These are phyloP conservation scores for Yamadazyma tumulicola DNA, from an alignment of 805 yeast species.

Conservation along the genomic window DNA sequence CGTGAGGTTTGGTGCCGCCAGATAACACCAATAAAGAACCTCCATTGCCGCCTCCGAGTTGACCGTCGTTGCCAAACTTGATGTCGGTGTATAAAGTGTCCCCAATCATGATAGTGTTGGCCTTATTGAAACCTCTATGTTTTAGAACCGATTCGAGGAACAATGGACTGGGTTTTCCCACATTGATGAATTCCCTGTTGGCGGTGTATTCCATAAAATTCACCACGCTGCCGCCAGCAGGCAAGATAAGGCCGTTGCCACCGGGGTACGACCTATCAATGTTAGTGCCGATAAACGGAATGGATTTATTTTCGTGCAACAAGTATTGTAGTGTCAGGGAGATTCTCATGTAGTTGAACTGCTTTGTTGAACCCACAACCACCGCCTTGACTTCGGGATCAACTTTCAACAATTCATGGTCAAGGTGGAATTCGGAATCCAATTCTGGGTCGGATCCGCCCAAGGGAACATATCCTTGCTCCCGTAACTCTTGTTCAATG, in stretches of 20 bases:
- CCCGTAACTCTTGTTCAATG: conserved; percentile 31
- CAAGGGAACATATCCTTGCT: conserved; percentile 29
- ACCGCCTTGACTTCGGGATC: conserved; percentile 40
- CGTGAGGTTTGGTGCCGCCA: conserved; percentile 31
- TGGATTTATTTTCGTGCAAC: conserved; percentile 23
- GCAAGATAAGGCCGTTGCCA: conserved; percentile 32
- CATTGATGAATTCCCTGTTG: conserved; percentile 28
- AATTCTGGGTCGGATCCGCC: conserved; percentile 32
- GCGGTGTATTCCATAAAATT: conserved; percentile 35
- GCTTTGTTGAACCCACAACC: conserved; percentile 37
- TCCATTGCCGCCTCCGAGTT: conserved; percentile 25
- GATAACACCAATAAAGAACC: conserved; percentile 33
- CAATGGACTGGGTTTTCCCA: conserved; percentile 36
- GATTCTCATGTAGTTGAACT: conserved; percentile 34
- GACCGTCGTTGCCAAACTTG: conserved; percentile 41
- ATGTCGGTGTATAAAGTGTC: conserved; percentile 42
- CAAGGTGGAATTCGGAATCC: conserved; percentile 22
- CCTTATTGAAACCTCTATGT: conserved; percentile 22
- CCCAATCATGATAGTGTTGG: conserved; percentile 36
- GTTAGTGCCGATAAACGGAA: conserved; percentile 39
- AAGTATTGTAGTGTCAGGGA: conserved; percentile 37
- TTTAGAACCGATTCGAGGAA: conserved; percentile 28
- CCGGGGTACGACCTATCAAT: conserved; percentile 42
- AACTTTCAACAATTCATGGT: conserved; percentile 24
- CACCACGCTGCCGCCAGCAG: conserved; percentile 42